These are phyloP conservation scores for Russula olivacea DNA, from an alignment of 768 basidiomycete genomes.

Conservation along the genomic window DNA sequence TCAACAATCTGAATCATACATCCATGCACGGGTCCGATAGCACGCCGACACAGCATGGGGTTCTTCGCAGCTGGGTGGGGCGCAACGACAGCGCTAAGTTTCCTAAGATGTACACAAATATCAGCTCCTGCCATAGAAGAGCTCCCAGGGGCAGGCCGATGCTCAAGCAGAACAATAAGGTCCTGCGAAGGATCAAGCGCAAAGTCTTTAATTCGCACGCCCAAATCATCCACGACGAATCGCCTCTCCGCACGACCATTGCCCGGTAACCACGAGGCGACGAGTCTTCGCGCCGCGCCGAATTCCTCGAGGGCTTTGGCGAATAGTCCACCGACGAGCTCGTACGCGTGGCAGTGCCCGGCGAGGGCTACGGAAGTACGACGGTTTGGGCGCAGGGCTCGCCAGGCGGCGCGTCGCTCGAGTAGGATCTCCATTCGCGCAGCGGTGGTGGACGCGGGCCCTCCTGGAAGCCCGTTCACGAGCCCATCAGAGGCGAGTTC, in stretches of 20 bases:
- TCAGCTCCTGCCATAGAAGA: not conserved
- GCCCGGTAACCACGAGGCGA: constrained; percentile 30
- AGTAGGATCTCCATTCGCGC: constrained; percentile 35
- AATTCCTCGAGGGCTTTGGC: constrained; percentile 27
- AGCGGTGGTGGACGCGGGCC: constrained; percentile 20
- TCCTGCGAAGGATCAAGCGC: constrained; percentile 65
- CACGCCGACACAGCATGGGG: constrained; percentile 29
- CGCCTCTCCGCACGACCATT: constrained; percentile 9
- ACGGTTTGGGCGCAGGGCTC: constrained; percentile 29
- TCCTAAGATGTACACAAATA: constrained; percentile 40
- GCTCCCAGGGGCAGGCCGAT: not conserved
- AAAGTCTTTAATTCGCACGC: constrained; percentile 46
- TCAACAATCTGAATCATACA: constrained; percentile 48
- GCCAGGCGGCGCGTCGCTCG: constrained; percentile 36
- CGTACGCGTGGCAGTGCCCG: constrained; percentile 46
- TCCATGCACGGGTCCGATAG: constrained; percentile 27
- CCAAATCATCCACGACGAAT: constrained; percentile 35
- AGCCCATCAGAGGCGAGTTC: constrained; percentile 33
- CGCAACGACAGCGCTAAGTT: constrained; percentile 33
- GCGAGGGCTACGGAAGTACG: constrained; percentile 30
- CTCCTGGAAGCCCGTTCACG: constrained; percentile 25
- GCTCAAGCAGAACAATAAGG: constrained; percentile 42
- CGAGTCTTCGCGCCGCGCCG: constrained; percentile 26
- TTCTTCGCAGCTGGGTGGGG: constrained; percentile 40
- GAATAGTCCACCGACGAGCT: constrained; percentile 56